phyloP scores from a whole-genome alignment of 768 basidiomycete species.

The Cytidiella melzeri region DNA sequence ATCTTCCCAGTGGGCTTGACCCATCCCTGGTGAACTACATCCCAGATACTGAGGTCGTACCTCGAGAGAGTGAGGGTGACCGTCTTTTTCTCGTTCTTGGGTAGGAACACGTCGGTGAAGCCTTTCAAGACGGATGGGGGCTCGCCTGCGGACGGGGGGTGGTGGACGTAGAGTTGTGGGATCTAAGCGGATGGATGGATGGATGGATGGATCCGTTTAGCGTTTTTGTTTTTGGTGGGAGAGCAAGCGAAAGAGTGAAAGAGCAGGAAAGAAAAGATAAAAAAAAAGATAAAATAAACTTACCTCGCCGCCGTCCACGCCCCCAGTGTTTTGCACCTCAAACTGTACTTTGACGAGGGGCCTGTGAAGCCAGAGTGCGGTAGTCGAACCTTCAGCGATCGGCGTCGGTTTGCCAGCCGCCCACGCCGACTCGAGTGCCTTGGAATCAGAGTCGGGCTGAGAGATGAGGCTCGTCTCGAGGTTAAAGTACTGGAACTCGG shows the following conservation, averaged over 20 bases:
- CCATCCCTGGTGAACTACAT: slow-evolving; percentile 70
- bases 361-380: slow-evolving; percentile 65
- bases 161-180: slow-evolving; percentile 71
- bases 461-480: slow-evolving; percentile 42
- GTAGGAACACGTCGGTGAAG: slow-evolving; percentile 53
- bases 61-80: slow-evolving; percentile 57
- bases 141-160: slow-evolving; percentile 55
- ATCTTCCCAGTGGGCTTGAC: slow-evolving; percentile 58
- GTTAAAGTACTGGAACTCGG: slow-evolving; percentile 66
- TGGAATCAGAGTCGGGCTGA: slow-evolving; percentile 29
- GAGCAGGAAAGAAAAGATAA: neutral
- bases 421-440: slow-evolving; percentile 46
- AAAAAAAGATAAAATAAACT: slow-evolving; percentile 11
- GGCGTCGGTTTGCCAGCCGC: slow-evolving; percentile 51
- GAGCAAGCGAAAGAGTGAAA: neutral
- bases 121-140: slow-evolving; percentile 66
- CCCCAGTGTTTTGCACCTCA: slow-evolving; percentile 59
- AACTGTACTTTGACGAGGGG: slow-evolving; percentile 61
- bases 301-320: slow-evolving; percentile 59
- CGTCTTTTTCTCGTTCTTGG: slow-evolving; percentile 37
- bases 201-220: no score
- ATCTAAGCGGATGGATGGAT: no score
- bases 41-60: slow-evolving; percentile 74
- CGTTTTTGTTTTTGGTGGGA: no score
- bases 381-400: slow-evolving; percentile 49